These are phyloP conservation scores for Boletus rufocinnamomeus DNA, from an alignment of 768 basidiomycete genomes.

Conservation along the genomic window DNA sequence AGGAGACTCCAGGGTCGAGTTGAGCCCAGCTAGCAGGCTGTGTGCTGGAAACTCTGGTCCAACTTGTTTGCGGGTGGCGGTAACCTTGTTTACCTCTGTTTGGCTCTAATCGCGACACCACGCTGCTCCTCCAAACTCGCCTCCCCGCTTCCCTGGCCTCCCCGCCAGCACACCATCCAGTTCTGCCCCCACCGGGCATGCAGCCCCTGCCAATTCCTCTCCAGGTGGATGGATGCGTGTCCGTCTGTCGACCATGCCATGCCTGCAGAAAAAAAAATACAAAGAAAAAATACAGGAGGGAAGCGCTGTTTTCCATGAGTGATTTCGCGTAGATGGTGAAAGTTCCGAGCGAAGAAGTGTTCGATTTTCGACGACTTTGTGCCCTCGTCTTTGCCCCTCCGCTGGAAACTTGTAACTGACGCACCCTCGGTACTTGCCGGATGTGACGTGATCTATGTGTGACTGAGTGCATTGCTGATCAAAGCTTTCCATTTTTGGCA, in stretches of 20 bases:
- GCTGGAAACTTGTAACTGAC: conserved; percentile 27
- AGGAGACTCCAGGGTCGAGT: conserved; percentile 24
- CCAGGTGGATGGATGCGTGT: conserved; percentile 1
- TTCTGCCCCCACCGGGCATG: not conserved
- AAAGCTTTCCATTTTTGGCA: conserved; percentile 26
- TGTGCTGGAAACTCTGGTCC: conserved; percentile 24
- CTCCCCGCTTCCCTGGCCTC: conserved; percentile 26
- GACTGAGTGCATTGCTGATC: conserved; percentile 15
- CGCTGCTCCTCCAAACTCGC: conserved; percentile 28
- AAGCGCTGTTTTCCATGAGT: conserved; percentile 4
- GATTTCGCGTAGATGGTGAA: conserved; percentile 30
- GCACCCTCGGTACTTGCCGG: conserved; percentile 28
- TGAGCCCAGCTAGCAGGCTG: conserved; percentile 15
- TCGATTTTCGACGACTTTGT: conserved; percentile 26
- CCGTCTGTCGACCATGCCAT: not conserved
- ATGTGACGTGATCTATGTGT: conserved; percentile 29
- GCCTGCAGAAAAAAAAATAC: conserved; percentile 9
- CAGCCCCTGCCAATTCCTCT: not conserved
- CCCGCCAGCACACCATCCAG: conserved; percentile 18
- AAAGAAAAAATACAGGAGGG: conserved; percentile 7
- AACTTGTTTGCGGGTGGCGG: conserved; percentile 36
- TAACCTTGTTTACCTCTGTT: conserved; percentile 31
- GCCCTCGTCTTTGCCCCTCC: conserved; percentile 22
- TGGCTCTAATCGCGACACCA: conserved; percentile 20
- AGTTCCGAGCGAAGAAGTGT: conserved; percentile 37